phyloP scores from a whole-genome alignment of 768 basidiomycete species.

The Tephrocybe sp. region DNA sequence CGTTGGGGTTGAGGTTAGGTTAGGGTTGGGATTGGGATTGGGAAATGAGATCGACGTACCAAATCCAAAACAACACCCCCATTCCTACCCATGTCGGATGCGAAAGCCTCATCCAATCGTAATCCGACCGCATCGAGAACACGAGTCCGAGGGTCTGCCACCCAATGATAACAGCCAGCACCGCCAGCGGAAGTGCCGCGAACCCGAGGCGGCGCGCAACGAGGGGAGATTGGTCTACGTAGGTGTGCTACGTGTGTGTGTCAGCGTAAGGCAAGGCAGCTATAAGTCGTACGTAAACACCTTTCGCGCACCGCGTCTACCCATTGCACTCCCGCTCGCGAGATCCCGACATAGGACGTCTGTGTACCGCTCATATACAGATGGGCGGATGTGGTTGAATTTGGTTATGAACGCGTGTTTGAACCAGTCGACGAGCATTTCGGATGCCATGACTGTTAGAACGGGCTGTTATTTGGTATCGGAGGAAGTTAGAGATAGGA shows the following conservation, averaged over 20 bases:
- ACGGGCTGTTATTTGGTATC: conserved; percentile 61
- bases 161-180: conserved; percentile 74
- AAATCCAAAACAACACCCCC: conserved; percentile 76
- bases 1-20: too few species aligned
- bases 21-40: neutral
- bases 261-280: too few species aligned
- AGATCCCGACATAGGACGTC: conserved; percentile 96
- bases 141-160: conserved; percentile 67
- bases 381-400: conserved; percentile 96
- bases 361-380: conserved; percentile 91
- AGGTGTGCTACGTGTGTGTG: conserved; percentile 58
- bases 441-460: conserved; percentile 84
- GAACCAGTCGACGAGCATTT: conserved; percentile 96
- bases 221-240: conserved; percentile 93
- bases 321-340: conserved; percentile 71
- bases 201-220: conserved; percentile 94
- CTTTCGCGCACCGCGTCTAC: conserved; percentile 68
- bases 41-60: conserved; percentile 41
- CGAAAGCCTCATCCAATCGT: conserved; percentile 37
- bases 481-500: neutral
- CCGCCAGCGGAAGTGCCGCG: conserved; percentile 87
- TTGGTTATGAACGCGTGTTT: conserved; percentile 99
- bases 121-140: conserved; percentile 45
- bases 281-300: too few species aligned
- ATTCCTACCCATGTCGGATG: conserved; percentile 63